Evolutionary conservation across 345 rosid genomes (phyloP).

Genomic region (Populus ilicifolia): DNA sequence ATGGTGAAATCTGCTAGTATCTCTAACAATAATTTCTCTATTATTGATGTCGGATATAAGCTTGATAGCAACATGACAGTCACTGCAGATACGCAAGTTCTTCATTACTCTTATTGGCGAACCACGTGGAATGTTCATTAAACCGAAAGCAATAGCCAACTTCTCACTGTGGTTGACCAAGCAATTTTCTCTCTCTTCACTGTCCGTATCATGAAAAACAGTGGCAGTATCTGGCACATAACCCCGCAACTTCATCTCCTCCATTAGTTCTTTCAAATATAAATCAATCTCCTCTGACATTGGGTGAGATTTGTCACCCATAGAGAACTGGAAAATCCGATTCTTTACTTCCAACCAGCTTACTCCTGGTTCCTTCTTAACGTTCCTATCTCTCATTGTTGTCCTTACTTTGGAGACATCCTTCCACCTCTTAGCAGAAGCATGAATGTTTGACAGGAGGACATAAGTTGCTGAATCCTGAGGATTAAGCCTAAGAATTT

Average conservation of each 20-base stretch:
- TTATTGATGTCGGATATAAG: constrained; percentile 54
- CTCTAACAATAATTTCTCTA: constrained; percentile 65
- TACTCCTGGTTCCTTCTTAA: constrained; percentile 74
- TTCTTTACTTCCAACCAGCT: constrained; percentile 76
- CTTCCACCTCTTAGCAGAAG: constrained; percentile 58
- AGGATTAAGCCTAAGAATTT: constrained; percentile 56
- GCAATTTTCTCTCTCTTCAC: constrained; percentile 67
- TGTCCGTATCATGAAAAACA: constrained; percentile 66
- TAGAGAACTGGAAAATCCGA: constrained; percentile 53
- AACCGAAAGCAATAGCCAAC: constrained; percentile 68
- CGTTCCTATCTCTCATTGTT: constrained; percentile 55
- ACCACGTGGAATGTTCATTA: constrained; percentile 48
- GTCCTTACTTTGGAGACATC: constrained; percentile 61
- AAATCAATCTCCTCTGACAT: constrained; percentile 46
- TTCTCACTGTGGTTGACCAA: constrained; percentile 73
- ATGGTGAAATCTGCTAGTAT: constrained; percentile 82
- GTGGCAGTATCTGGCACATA: constrained; percentile 56
- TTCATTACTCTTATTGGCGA: constrained; percentile 72
- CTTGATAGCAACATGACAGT: constrained; percentile 73
- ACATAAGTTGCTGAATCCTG: constrained; percentile 66
- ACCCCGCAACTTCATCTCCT: constrained; percentile 62
- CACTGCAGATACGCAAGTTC: constrained; percentile 67
- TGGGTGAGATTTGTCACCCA: constrained; percentile 62
- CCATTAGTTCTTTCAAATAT: constrained; percentile 51
- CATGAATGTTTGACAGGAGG: constrained; percentile 62